phyloP scores from a whole-genome alignment of 148 eudicot species.

The Agrostemma githago region DNA sequence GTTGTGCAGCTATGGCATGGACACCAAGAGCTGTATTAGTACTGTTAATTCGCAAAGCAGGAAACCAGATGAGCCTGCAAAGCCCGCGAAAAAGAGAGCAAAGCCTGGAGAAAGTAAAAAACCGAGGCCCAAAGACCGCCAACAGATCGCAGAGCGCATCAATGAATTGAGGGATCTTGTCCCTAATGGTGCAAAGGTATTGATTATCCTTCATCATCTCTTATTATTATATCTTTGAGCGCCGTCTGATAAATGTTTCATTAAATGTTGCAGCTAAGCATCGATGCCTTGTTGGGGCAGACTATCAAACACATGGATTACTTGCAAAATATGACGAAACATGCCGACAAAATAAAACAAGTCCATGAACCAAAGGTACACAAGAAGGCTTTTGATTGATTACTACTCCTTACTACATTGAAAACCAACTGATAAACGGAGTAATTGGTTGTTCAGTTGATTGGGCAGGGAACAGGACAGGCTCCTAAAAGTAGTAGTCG shows the following conservation, averaged over 20 bases:
- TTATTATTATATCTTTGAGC: neutral
- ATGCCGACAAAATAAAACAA: constrained; percentile 50
- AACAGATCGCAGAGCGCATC: constrained; percentile 70
- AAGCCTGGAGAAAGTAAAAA: constrained; percentile 57
- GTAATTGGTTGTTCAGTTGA: constrained; percentile 22
- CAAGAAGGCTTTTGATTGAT: neutral
- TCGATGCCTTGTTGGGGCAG: constrained; percentile 55
- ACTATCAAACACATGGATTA: constrained; percentile 78
- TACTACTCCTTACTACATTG: neutral
- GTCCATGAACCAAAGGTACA: constrained; percentile 56
- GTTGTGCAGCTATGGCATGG: constrained; percentile 34
- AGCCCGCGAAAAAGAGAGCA: constrained; percentile 56
- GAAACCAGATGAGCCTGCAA: constrained; percentile 35
- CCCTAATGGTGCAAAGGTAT: constrained; percentile 87
- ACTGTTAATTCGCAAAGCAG: constrained; percentile 32
- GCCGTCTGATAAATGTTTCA: neutral
- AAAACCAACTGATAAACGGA: neutral
- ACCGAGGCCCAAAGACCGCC: constrained; percentile 87
- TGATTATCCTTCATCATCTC: neutral
- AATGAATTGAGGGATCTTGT: constrained; percentile 71
- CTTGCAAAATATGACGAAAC: constrained; percentile 59
- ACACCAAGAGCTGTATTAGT: constrained; percentile 36
- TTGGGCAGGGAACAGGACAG: constrained; percentile 27
- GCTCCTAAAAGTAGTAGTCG: constrained; percentile 26
- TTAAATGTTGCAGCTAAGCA: constrained; percentile 60